Evolutionary conservation across 2,329 filamentous ascomycete species (phyloP).

Genomic region (Sporothrix globosa): DNA sequence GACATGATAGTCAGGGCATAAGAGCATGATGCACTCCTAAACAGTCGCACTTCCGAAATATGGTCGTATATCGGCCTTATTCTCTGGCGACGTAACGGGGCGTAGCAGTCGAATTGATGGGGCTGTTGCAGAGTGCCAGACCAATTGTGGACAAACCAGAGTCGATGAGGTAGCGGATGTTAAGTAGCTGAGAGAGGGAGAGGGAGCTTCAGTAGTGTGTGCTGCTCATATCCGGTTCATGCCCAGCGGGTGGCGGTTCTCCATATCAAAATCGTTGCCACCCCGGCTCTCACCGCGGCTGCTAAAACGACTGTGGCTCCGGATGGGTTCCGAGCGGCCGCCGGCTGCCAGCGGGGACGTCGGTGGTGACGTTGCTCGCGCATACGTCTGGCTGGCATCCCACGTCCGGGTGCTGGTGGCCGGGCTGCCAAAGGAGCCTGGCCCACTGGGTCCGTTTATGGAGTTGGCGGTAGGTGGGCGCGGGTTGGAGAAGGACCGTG

Average conservation of each 20-base stretch:
- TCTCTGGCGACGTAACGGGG: too few relatives aligned
- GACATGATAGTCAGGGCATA: not conserved
- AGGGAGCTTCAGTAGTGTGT: not conserved
- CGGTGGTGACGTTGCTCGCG: slow-evolving; percentile 36
- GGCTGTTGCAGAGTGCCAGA: too few relatives aligned
- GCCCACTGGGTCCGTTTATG: slow-evolving; percentile 1
- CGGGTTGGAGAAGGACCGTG: slow-evolving; percentile 60
- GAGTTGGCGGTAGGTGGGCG: slow-evolving; percentile 47
- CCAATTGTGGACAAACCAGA: not conserved
- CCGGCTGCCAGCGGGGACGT: slow-evolving; percentile 10
- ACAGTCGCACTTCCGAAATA: too few relatives aligned
- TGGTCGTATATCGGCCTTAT: too few relatives aligned
- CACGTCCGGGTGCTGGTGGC: slow-evolving; percentile 41
- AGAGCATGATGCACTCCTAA: too few relatives aligned
- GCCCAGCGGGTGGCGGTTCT: slow-evolving; percentile 57
- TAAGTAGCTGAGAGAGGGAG: not conserved
- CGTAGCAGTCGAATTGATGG: too few relatives aligned
- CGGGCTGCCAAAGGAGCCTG: slow-evolving; percentile 28
- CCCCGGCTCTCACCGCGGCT: slow-evolving; percentile 28
- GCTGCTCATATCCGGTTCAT: slow-evolving; percentile 58
- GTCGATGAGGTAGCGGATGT: not conserved
- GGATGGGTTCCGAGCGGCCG: slow-evolving; percentile 23
- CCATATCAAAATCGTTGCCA: slow-evolving; percentile 39
- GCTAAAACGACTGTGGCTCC: slow-evolving; percentile 33
- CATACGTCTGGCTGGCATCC: slow-evolving; percentile 50